A percentile compares a stretch with the other conserved stretches of the same genome.
Evolutionary conservation across 2,329 filamentous ascomycete species (phyloP).

Genomic region (Pseudocercospora vitis): DNA sequence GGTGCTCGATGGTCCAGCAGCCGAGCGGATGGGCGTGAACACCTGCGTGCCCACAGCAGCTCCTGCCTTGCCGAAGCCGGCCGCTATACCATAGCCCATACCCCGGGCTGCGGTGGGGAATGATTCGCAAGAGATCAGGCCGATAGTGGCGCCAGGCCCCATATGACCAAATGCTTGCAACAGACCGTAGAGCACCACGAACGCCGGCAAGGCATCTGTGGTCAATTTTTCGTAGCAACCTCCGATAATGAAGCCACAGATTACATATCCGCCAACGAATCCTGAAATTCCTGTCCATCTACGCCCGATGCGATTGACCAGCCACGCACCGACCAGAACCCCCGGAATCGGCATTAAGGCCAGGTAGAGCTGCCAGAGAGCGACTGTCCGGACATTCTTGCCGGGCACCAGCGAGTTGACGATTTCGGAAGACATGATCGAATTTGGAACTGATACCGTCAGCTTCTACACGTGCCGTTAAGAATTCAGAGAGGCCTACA

Average conservation of each 20-base stretch:
- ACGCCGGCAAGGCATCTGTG: constrained; percentile 48
- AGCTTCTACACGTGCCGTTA: constrained; percentile 44
- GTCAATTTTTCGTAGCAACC: constrained; percentile 51
- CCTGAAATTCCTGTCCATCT: constrained; percentile 55
- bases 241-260: constrained; percentile 56
- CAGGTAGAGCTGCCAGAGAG: constrained; percentile 52
- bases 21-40: constrained; percentile 47
- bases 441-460: constrained; percentile 45
- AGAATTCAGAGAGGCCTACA: no score
- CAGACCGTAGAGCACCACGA: constrained; percentile 55
- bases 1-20: constrained; percentile 25
- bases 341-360: constrained; percentile 50
- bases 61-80: constrained; percentile 54
- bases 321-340: constrained; percentile 51
- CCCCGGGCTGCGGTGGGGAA: constrained; percentile 56
- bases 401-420: constrained; percentile 36
- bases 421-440: constrained; percentile 50
- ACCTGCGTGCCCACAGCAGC: constrained; percentile 55
- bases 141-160: constrained; percentile 54
- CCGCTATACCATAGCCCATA: constrained; percentile 53
- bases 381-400: constrained; percentile 46
- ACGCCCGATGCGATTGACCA: constrained; percentile 52
- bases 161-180: constrained; percentile 54
- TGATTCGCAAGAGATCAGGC: constrained; percentile 52
- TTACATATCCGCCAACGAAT: constrained; percentile 49